Base-by-base conservation (phyloP, 805 yeast genomes). In the Lachancea waltii region DNA sequence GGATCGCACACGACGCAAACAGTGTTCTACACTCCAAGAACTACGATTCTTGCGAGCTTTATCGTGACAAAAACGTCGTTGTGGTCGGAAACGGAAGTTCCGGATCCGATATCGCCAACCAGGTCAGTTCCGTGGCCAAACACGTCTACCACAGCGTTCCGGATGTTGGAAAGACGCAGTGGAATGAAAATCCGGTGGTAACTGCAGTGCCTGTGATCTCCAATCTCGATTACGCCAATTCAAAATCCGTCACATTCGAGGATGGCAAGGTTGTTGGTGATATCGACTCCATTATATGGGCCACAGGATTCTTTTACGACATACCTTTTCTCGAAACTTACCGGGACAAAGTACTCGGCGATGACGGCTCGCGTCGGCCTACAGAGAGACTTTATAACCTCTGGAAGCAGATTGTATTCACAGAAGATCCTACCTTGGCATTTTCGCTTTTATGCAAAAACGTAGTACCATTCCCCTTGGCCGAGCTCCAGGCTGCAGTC, bases 401-500 rank as follows among this genome's bases (percentile, higher is more conserved):
- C 8, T 82, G 77, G 67, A 70, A 72, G 45, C 90, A 81, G 48
- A 62, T 77, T 10, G 62, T 81, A 33, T 72, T 73, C 47, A 63
- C 67, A 19, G 60, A 66, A 13, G 83, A 81, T 45, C 85, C 87
- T 0, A 73, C 83, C 1, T 50, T 85, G 22, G 77, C 78, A 0
- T 68, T 82, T 23, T 68, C 81, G 24, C 80, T 83, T 1, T 59
- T 79, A 11, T 81, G 84, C 2, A 65, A 76, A 27, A 72, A 74
- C 44, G 76, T 77, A 4, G 61, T 81, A 0, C 84, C 86, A 5
- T 77, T 79, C 44, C 68, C 84, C 36, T 61, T 73, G 1, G 71
- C 81, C 11, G 79, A 74, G 49, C 63, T 74, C 34, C 92, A 84
- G 53, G 85, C 82, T 0, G 67, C 78, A 6, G 70, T 79, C 51